Evolutionary conservation across 495 filamentous ascomycete species (phyloP), one percentile per base, ranked within the genome.

Genomic region (Neurospora terricola): DNA sequence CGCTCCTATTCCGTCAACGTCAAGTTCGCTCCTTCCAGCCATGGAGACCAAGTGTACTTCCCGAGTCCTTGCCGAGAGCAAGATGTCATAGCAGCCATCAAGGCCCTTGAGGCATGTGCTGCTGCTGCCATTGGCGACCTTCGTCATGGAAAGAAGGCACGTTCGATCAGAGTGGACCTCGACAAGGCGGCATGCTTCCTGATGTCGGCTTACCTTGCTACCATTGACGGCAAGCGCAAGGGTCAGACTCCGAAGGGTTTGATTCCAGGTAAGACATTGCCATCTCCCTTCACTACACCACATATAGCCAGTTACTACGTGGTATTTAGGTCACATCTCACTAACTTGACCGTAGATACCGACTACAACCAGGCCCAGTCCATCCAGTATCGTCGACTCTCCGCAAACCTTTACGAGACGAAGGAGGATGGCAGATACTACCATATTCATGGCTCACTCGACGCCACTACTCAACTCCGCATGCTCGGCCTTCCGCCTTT

Each of bases 381-480:
- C 4, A 88, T 89, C 76, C 83, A 89, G 21, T 93, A 94, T 77
- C 88, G 91, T 39, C 88, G 91, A 43, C 86, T 93, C 75, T 92
- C 91, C 36, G 91, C 91, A 16, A 93, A 92, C 79, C 82, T 93
- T 14, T 94, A 93, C 82, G 85, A 87, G 73, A 93, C 91, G 6
- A 90, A 88, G 78, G 86, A 85, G 69, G 83, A 81, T 36, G 87
- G 85, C 62, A 85, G 90, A 76, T 94, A 86, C 78, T 94, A 90
- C 78, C 92, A 94, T 77, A 91, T 93, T 72, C 92, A 94, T 79
- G 91, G 92, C 38, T 93, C 91, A 1, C 79, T 94, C 21, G 90
- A 93, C 73, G 91, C 92, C 21, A 87, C 84, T 12, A 88, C 85
- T 8, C 91, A 90, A 4, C 82, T 93, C 71, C 83, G 88, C 69